phyloP scores from a whole-genome alignment of 768 basidiomycete genomes.

The Termitomyces sp. region DNA sequence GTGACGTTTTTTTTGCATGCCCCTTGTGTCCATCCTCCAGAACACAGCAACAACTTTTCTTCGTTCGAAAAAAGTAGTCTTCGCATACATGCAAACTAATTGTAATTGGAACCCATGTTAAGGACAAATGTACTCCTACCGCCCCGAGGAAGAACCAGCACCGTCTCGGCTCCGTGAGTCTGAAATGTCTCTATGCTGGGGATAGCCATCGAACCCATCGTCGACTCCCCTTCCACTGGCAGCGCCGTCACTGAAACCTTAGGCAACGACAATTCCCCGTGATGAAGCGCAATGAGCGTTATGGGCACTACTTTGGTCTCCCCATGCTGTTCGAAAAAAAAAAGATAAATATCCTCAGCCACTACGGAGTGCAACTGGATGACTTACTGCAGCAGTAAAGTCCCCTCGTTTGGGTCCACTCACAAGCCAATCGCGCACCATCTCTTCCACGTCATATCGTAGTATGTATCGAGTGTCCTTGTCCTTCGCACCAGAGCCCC shows the following conservation, averaged over 20 bases:
- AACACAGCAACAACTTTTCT: not conserved
- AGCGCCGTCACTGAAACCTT: conserved; percentile 62
- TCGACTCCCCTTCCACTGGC: conserved; percentile 43
- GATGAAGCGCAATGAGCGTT: conserved; percentile 82
- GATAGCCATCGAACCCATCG: conserved; percentile 53
- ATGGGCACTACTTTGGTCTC: conserved; percentile 54
- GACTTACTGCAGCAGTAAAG: conserved; percentile 64
- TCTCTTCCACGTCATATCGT: conserved; percentile 79
- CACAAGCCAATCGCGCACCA: conserved; percentile 82
- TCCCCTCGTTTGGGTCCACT: conserved; percentile 86
- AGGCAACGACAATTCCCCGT: conserved; percentile 77
- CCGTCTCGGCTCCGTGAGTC: conserved; percentile 74
- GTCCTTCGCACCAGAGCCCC: conserved; percentile 50
- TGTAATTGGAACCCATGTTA: conserved; percentile 51
- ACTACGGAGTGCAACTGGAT: not conserved
- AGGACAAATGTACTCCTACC: conserved; percentile 80
- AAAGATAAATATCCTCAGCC: not conserved
- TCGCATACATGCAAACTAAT: not conserved
- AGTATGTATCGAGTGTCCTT: conserved; percentile 44
- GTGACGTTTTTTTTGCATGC: conserved; percentile 32
- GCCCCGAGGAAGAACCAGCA: conserved; percentile 78
- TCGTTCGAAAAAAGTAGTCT: too few relatives aligned
- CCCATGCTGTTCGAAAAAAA: conserved; percentile 47
- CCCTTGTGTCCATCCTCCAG: not conserved
- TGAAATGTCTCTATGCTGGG: conserved; percentile 80